Evolutionary conservation across 257 asterid species (phyloP).

Genomic region (Phtheirospermum japonicum): DNA sequence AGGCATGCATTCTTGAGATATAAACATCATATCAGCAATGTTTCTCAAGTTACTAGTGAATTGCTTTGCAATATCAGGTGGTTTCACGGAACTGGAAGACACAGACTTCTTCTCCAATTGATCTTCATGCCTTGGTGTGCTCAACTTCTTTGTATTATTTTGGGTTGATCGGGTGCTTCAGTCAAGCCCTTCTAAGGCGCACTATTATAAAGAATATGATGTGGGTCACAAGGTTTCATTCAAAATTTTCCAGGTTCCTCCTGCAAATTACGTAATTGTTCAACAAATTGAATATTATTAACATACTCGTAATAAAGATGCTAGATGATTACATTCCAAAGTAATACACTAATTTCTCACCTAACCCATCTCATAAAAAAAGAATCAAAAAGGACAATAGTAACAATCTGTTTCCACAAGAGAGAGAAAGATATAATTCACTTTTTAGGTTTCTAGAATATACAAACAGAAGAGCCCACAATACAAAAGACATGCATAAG

Average conservation of each 20-base stretch:
- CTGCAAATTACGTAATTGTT: conserved; percentile 42
- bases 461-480: conserved; percentile 12
- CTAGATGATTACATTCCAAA: conserved; percentile 23
- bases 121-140: conserved; percentile 48
- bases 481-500: conserved; percentile 21
- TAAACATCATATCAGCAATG: conserved; percentile 68
- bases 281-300: conserved; percentile 19
- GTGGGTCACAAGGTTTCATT: conserved; percentile 97
- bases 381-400: conserved; percentile 1
- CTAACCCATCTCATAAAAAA: not conserved
- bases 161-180: conserved; percentile 51
- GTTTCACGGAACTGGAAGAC: conserved; percentile 36
- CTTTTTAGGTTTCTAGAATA: conserved; percentile 9
- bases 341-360: not conserved
- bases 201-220: conserved; percentile 66
- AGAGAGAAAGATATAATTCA: not conserved
- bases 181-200: conserved; percentile 43
- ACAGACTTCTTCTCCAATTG: conserved; percentile 43
- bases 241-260: conserved; percentile 72
- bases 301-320: conserved; percentile 6
- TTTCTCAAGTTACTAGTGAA: conserved; percentile 71
- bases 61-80: conserved; percentile 77
- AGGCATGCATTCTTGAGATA: conserved; percentile 51
- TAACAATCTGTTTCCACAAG: not conserved
- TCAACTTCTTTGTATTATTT: conserved; percentile 32